A percentile compares a stretch with the other conserved stretches of the same genome.
Conservation (phyloP, 1,284 basidiomycete genomes). For the Ustilago cynodontis region DNA sequence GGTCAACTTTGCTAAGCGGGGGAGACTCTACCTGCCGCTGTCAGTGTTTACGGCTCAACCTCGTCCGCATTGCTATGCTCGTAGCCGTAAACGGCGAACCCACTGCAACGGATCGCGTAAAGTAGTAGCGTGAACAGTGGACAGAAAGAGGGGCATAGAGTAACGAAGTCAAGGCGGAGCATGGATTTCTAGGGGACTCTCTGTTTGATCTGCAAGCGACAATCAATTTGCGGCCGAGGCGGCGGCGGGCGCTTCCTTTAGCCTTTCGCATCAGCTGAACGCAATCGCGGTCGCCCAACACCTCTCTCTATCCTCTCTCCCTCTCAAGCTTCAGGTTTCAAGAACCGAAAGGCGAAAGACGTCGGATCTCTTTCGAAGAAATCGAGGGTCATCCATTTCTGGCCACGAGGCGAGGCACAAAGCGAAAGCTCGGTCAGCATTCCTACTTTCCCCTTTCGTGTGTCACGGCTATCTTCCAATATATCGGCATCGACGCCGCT, state of each 20-base stretch:
- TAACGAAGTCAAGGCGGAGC: background rate
- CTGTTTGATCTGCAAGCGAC: constrained; percentile 20
- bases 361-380: background rate
- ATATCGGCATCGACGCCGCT: constrained; percentile 11
- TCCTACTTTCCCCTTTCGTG: background rate
- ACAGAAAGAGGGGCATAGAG: background rate
- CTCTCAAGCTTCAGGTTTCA: background rate
- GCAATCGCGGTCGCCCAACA: background rate
- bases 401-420: background rate
- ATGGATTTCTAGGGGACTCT: constrained; percentile 14
- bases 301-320: background rate
- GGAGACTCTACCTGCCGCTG: background rate
- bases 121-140: background rate
- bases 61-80: background rate
- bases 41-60: background rate
- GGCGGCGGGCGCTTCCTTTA: too few species aligned
- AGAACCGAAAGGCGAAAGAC: background rate
- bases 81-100: background rate
- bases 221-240: constrained; percentile 5
- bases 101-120: constrained; percentile 1
- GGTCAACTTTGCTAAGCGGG: constrained; percentile 3
- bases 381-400: background rate
- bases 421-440: background rate
- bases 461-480: background rate
- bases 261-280: background rate